These are phyloP conservation scores for Pleoardoris graminearum DNA, from an alignment of 2,329 filamentous ascomycete genomes.

Conservation along the genomic window DNA sequence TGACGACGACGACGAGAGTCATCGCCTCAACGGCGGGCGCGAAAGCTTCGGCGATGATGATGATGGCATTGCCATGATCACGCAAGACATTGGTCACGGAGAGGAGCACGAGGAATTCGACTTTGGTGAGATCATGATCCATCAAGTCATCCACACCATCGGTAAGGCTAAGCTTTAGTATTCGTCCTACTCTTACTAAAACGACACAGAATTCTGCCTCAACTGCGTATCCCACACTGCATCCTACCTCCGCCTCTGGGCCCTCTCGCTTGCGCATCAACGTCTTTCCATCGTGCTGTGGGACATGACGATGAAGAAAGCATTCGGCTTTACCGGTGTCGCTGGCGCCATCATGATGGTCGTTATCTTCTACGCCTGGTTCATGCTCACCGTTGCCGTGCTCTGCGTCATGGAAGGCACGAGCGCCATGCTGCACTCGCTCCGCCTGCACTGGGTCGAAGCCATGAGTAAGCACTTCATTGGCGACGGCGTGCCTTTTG, in stretches of 20 bases:
- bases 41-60: slow-evolving; percentile 74
- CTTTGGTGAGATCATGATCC: slow-evolving; percentile 96
- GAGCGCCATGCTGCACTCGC: slow-evolving; percentile 89
- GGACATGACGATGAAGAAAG: slow-evolving; percentile 88
- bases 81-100: slow-evolving; percentile 71
- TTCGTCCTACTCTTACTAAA: slow-evolving; percentile 24
- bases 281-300: slow-evolving; percentile 95
- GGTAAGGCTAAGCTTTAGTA: slow-evolving; percentile 61
- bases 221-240: slow-evolving; percentile 99
- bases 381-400: slow-evolving; percentile 77
- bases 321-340: slow-evolving; percentile 68
- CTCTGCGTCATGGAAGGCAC: slow-evolving; percentile 96
- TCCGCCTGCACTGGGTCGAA: slow-evolving; percentile 94
- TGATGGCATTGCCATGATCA: slow-evolving; percentile 85
- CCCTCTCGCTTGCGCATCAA: slow-evolving; percentile 93
- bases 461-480: slow-evolving; percentile 98
- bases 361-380: slow-evolving; percentile 84
- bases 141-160: slow-evolving; percentile 98
- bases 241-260: slow-evolving; percentile 98
- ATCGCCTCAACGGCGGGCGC: slow-evolving; percentile 61
- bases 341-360: slow-evolving; percentile 80
- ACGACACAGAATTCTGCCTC: slow-evolving; percentile 83
- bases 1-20: slow-evolving; percentile 70
- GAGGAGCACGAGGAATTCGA: slow-evolving; percentile 96
- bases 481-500: slow-evolving; percentile 82